Percentiles rank a stretch among this genome's conserved stretches.
phyloP scores from a whole-genome alignment of 331 rosid species.

The Malus hybrid region DNA sequence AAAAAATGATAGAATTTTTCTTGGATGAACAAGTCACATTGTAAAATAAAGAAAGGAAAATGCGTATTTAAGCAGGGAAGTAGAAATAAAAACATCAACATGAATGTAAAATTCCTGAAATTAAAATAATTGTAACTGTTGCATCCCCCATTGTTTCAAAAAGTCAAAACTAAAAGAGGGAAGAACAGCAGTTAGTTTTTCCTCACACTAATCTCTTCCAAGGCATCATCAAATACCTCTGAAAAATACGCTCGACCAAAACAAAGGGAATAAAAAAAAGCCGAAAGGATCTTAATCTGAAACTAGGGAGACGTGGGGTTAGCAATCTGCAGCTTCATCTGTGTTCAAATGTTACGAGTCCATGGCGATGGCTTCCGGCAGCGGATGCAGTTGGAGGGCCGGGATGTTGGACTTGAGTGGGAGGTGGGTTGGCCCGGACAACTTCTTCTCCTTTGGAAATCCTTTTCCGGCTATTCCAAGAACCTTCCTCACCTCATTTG shows the following conservation, averaged over 20 bases:
- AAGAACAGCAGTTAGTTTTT: neutral
- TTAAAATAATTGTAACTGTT: neutral
- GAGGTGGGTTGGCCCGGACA: conserved; percentile 31
- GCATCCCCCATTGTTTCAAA: neutral
- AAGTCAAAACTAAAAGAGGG: neutral
- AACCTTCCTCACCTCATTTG: conserved; percentile 77
- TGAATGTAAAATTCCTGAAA: neutral
- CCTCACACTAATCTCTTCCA: neutral
- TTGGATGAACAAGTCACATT: no score
- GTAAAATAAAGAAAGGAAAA: no score
- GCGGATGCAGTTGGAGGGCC: conserved; percentile 45
- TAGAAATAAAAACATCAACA: neutral
- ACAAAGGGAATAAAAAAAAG: neutral
- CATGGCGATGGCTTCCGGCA: conserved; percentile 68
- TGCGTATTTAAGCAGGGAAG: neutral
- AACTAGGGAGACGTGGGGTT: neutral
- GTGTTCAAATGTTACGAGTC: conserved; percentile 7
- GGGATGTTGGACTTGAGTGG: conserved; percentile 49
- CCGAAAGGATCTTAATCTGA: neutral
- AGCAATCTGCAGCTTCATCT: neutral
- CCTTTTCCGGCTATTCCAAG: conserved; percentile 49
- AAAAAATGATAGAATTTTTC: no score
- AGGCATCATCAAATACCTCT: neutral
- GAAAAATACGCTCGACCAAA: neutral
- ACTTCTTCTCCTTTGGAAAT: conserved; percentile 42